Base-by-base conservation (phyloP, 306 rosid genomes). In the Hippophae tibetana region DNA sequence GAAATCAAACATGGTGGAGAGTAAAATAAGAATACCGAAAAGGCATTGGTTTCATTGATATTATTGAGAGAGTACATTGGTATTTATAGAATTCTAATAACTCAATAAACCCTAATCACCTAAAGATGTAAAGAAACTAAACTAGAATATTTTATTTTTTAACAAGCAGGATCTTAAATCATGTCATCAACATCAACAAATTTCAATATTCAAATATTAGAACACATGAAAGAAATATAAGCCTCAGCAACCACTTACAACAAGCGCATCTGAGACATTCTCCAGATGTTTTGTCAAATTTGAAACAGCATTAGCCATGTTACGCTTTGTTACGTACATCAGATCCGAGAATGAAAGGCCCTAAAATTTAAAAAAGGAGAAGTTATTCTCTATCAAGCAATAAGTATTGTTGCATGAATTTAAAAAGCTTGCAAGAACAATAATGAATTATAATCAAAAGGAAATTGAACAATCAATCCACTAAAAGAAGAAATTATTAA, bases 251-350 rank as follows among this genome's bases (percentile, higher is more conserved):
- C 70, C 62, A 84, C 97, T 61, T 82, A 93, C 99, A 62, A 83
- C 94, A 72, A 93, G 83, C 64, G 83, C 85, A 50, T 88, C 99
- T 23, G 89, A 71, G 52, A 86, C 95, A 62, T 73, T 82, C 74
- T 89, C 94, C 76, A 93, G 77, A 78, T 84, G 84, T 57, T 86
- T 89, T 18, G 87, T 80, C 79, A 93, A 78, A 74, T 84, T 89
- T 56, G 82, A 60, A 63, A 93, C 97, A 75, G 97, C 99, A 64
- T 42, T 79, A 45, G 86, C 86, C 99, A 93, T 88, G 58, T 67
- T 82, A 43, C 78, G 87, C 75, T 86, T 93, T 57, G 99, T 88
- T 61, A 93, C 99, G 42, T 88, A 93, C 99, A 93, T 88, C 59
- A 93, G 84, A 79, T 86, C 94, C 1, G 97, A 84, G 76, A 93